phyloP scores from a whole-genome alignment of 2,329 filamentous ascomycete species.

The Aspergillus latus region DNA sequence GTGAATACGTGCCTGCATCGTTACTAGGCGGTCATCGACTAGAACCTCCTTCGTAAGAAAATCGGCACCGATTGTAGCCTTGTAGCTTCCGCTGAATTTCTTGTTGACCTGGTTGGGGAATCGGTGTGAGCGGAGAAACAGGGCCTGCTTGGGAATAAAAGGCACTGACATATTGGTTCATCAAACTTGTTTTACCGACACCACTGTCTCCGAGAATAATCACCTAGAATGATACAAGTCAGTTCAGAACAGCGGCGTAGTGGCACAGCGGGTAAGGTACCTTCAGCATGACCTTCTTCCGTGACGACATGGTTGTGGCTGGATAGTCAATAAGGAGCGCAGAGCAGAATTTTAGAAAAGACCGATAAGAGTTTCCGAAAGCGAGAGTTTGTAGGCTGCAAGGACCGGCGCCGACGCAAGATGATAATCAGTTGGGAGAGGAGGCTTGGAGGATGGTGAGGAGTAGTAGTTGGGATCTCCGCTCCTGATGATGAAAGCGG shows the following conservation, averaged over 20 bases:
- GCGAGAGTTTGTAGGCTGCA: neutral
- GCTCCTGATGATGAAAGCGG: slow-evolving; percentile 32
- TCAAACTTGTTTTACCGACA: slow-evolving; percentile 98
- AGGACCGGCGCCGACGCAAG: neutral
- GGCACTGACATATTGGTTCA: slow-evolving; percentile 98
- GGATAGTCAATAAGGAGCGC: slow-evolving; percentile 3
- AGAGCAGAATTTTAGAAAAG: neutral
- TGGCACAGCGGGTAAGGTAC: slow-evolving; percentile 47
- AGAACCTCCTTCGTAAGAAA: slow-evolving; percentile 98
- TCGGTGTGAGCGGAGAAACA: slow-evolving; percentile 16
- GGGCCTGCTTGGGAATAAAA: neutral
- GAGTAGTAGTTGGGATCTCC: slow-evolving; percentile 15
- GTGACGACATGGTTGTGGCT: slow-evolving; percentile 62
- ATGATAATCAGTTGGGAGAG: neutral
- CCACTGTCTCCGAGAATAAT: slow-evolving; percentile 99
- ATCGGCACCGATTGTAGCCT: slow-evolving; percentile 97
- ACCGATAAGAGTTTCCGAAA: neutral
- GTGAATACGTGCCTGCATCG: slow-evolving; percentile 75
- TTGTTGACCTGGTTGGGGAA: slow-evolving; percentile 80
- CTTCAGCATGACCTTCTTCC: slow-evolving; percentile 91
- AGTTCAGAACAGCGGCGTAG: neutral
- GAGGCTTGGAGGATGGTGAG: slow-evolving; percentile 5
- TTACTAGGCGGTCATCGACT: slow-evolving; percentile 94
- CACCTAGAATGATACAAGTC: slow-evolving; percentile 41
- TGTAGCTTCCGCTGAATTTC: slow-evolving; percentile 99